Evolutionary conservation across 2,329 filamentous ascomycete species (phyloP).

Genomic region (Ustilaginoidea virens): DNA sequence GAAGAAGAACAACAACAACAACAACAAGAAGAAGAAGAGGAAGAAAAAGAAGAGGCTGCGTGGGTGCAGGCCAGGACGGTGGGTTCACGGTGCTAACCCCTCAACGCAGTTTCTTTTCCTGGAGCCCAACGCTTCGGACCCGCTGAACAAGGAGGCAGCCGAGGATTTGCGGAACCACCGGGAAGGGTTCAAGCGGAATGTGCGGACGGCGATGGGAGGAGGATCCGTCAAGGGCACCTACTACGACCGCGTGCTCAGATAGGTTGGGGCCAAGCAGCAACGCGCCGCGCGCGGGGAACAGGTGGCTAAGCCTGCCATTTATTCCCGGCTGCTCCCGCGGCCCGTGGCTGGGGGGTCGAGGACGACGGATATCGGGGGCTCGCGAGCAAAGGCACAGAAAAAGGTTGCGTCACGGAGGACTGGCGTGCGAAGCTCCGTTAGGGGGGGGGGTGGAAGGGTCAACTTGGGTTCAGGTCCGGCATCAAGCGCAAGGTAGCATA

Average conservation of each 20-base stretch:
- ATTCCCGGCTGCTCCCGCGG: too few relatives aligned
- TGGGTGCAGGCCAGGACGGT: too few relatives aligned
- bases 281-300: too few relatives aligned
- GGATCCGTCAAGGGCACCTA: slow-evolving; percentile 23
- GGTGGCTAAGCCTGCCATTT: too few relatives aligned
- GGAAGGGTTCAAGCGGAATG: slow-evolving; percentile 84
- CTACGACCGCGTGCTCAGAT: background rate
- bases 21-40: background rate
- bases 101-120: slow-evolving; percentile 98
- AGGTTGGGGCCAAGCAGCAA: background rate
- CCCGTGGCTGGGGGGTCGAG: background rate
- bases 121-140: slow-evolving; percentile 91
- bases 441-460: too few relatives aligned
- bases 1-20: background rate
- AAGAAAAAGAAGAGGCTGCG: background rate
- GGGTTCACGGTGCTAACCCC: too few relatives aligned
- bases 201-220: slow-evolving; percentile 69
- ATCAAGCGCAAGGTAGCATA: too few relatives aligned
- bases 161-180: slow-evolving; percentile 77
- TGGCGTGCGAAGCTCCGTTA: too few relatives aligned
- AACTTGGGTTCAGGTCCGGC: too few relatives aligned
- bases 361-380: too few relatives aligned
- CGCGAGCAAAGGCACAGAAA: too few relatives aligned
- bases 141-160: slow-evolving; percentile 95
- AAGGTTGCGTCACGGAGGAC: too few relatives aligned